A percentile compares a stretch with the other conserved stretches of the same genome.
Evolutionary conservation across 805 yeast species (phyloP).

Genomic region (Wickerhamomyces rabaulensis): DNA sequence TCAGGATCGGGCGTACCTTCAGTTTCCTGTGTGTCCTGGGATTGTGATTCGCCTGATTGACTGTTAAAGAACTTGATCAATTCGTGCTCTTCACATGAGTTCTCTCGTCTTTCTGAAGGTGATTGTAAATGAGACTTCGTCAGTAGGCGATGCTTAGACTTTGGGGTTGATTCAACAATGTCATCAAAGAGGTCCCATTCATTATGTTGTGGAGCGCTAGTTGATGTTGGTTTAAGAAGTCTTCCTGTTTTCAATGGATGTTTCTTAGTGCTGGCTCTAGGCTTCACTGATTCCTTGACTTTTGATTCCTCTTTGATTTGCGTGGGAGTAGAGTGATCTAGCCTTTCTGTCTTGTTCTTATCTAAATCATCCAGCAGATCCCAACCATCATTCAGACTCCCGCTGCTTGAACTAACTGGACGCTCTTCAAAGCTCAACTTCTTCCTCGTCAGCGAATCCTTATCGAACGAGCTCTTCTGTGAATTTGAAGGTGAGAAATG

Average conservation of each 20-base stretch:
- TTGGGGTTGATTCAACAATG: conserved; percentile 2
- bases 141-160: conserved; percentile 1
- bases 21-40: conserved; percentile 2
- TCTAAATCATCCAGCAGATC: conserved; percentile 2
- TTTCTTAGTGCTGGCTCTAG: background rate
- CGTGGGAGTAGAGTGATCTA: too few species aligned
- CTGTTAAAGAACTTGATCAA: conserved; percentile 11
- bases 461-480: background rate
- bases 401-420: background rate
- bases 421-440: background rate
- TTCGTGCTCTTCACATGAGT: conserved; percentile 5
- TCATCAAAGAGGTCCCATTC: conserved; percentile 10
- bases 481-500: conserved; percentile 1
- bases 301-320: conserved; percentile 3
- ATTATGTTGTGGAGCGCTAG: background rate
- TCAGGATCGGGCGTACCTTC: conserved; percentile 1
- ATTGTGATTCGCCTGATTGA: conserved; percentile 3
- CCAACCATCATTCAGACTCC: conserved; percentile 2
- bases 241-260: conserved; percentile 2
- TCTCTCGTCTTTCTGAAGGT: conserved; percentile 3
- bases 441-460: background rate
- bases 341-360: too few species aligned
- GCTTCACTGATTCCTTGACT: background rate
- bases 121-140: conserved; percentile 6
- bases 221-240: background rate